Base-by-base conservation (phyloP, 2,329 filamentous ascomycete species). In the Fusarium camptoceras region DNA sequence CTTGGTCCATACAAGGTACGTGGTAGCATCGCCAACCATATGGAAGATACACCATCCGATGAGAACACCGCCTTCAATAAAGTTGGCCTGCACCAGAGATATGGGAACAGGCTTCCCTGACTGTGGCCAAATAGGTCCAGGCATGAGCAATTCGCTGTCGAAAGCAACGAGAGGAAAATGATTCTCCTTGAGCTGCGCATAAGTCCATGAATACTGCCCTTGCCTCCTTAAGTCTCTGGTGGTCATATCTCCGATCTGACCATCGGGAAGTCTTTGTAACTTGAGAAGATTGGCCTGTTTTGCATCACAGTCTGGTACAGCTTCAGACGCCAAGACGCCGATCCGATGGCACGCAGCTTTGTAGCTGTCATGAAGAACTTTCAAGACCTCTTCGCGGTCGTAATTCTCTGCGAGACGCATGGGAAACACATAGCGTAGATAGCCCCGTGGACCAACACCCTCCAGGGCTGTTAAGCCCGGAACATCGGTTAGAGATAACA, bases 401-500 rank as follows among this genome's bases (percentile, higher is more conserved):
- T 54, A 62, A 20, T 50, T 41, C 14, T 65, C 48, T 6, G 39
- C 16, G 4, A 70, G 11, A 0, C 51, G 55, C 22, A 60, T 55
- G 3, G 60, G 50, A n/a, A 70, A 68, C 2, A 70, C 48, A 39
- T 68, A 70, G 11, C 64, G 64, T 2, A 70, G 53, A 34, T 65
- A 70, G 14, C 66, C 59, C 28, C 56, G 48, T 28, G 66, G 66
- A 0, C 66, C 59, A 25, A 64, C 53, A 10, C 53, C 48, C 42
- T 70, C 66, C 3, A 69, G 16, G 2, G 53, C 43, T 9, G 64
- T 70, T 8, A 70, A n/a, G 6, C 44, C 53, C 14, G 53, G 58
- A 20, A 61, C 37, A 14, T 58, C 37, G 10, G 28, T 30, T 11
- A 61, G 24, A 18, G 37, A 25, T 9, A 12, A 7, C 15, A 20